phyloP scores from a whole-genome alignment of 441 rosid genomes.

The Bruguiera hainesii region DNA sequence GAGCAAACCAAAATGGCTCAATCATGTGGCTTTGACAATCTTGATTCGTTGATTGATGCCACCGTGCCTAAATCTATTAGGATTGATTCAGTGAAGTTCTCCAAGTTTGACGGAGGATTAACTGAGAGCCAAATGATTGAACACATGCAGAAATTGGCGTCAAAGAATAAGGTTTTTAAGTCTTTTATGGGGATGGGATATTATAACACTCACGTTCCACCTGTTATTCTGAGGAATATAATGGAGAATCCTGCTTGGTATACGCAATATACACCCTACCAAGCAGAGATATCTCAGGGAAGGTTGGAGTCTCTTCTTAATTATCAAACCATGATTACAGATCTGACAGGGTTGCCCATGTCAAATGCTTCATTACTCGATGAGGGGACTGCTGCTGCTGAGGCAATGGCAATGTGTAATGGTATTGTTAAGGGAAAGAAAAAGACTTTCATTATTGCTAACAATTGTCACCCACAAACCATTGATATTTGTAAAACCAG shows the following conservation, averaged over 20 bases:
- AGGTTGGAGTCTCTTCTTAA: constrained; percentile 87
- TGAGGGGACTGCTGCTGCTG: constrained; percentile 97
- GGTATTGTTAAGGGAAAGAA: constrained; percentile 83
- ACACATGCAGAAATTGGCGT: constrained; percentile 73
- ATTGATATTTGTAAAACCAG: constrained; percentile 90
- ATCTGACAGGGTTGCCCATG: constrained; percentile 93
- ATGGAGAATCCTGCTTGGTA: constrained; percentile 99
- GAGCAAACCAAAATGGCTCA: constrained; percentile 78
- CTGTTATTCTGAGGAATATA: constrained; percentile 89
- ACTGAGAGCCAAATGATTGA: constrained; percentile 85
- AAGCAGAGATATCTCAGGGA: constrained; percentile 98
- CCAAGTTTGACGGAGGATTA: constrained; percentile 78
- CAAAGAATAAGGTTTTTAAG: constrained; percentile 76
- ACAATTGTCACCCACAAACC: constrained; percentile 88
- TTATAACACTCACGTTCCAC: constrained; percentile 77
- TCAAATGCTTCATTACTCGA: constrained; percentile 90
- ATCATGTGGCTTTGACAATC: constrained; percentile 61
- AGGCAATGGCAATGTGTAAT: constrained; percentile 99
- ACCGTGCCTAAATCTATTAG: constrained; percentile 93
- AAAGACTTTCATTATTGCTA: constrained; percentile 83
- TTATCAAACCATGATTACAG: constrained; percentile 80
- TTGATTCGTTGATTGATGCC: constrained; percentile 72
- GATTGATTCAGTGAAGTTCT: constrained; percentile 72
- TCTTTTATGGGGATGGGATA: constrained; percentile 96
- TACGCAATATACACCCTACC: constrained; percentile 94